These are phyloP conservation scores for Rosa lucieae DNA, from an alignment of 306 rosid species.

Conservation along the genomic window DNA sequence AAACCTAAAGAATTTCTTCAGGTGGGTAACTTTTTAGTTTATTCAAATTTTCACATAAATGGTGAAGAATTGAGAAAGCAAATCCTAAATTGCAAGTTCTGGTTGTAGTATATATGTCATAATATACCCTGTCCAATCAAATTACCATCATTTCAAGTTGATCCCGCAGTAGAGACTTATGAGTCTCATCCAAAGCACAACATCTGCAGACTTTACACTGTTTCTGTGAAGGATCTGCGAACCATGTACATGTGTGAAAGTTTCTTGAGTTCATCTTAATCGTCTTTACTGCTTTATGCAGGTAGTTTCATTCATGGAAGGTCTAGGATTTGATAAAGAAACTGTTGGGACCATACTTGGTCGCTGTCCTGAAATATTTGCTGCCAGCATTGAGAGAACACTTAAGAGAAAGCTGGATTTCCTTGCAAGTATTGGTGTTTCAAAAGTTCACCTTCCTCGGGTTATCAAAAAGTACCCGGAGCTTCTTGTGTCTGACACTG, in stretches of 20 bases:
- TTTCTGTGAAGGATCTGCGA: background rate
- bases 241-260: background rate
- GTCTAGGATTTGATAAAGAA: conserved; percentile 63
- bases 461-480: conserved; percentile 85
- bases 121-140: background rate
- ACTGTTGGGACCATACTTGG: conserved; percentile 52
- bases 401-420: conserved; percentile 67
- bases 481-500: conserved; percentile 69
- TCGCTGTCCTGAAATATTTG: conserved; percentile 86
- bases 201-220: background rate
- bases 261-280: background rate
- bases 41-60: conserved; percentile 9
- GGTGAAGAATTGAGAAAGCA: background rate
- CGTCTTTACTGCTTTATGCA: conserved; percentile 32
- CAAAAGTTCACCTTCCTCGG: conserved; percentile 49
- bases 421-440: conserved; percentile 58
- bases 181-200: background rate
- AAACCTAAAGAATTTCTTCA: conserved; percentile 66
- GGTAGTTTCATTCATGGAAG: conserved; percentile 72
- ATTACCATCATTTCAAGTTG: background rate
- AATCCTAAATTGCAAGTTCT: background rate
- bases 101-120: background rate
- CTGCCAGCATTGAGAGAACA: conserved; percentile 62
- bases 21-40: conserved; percentile 47
- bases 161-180: background rate